Evolutionary conservation across 495 filamentous ascomycete genomes (phyloP), one percentile per base, ranked within the genome.

Genomic region (Penicillium macrosclerotiorum): DNA sequence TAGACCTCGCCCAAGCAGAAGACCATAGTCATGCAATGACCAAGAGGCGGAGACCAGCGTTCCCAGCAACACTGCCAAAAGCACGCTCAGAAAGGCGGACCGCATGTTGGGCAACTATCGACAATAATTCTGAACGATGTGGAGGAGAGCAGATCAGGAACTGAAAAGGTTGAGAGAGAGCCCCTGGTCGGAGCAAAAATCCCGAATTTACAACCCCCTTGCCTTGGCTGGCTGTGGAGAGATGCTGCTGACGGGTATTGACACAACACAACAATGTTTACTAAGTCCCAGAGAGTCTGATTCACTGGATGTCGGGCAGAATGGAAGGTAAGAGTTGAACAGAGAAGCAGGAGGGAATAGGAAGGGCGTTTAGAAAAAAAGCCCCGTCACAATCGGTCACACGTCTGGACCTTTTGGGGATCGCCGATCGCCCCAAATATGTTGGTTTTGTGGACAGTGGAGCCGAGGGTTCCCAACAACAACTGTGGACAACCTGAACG

Each of bases 31-130:
- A 12, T 67, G 60, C 72, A 73, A 78, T 54, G 76, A 68, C 74
- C 73, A 78, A n/a, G n/a, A n/a, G 33, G 79, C 78, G 18, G 67
- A 63, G 46, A 70, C 63, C 13, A 77, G 52, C 8, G 72, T 69
- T 8, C 65, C 65, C 46, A 81, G 54, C 34, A 80, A 53, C 35
- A 81, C 41, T 16, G 80, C 50, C 12, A 62, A 68, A 9, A 71
- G 35, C 14, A 72, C 35, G 18, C 45, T 63, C 16, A 70, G 46
- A 19, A 70, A 41, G 8, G 64, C 42, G 19, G 48, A 57, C 35
- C 69, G 68, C 71, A 74, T 74, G 46, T 25, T 62, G 57, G 36
- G 9, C 44, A 18, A n/a, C n/a, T n/a, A n/a, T n/a, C n/a, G n/a
- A n/a, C n/a, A n/a, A n/a, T n/a, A n/a, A n/a, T n/a, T n/a, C n/a